Evolutionary conservation across 768 basidiomycete genomes (phyloP).

Genomic region (Pisolithus orientalis): DNA sequence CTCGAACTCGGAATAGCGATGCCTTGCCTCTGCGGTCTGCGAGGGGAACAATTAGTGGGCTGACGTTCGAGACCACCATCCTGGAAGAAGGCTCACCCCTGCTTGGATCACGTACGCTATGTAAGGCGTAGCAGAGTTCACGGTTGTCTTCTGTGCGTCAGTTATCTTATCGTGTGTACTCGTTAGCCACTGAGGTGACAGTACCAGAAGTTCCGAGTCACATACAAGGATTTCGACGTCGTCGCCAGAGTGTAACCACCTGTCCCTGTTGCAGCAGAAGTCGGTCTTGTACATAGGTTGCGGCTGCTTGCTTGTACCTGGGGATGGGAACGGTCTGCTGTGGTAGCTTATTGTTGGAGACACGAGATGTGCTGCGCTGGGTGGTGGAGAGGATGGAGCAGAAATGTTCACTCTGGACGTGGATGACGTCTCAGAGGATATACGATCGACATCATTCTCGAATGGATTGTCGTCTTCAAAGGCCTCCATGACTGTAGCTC

Average conservation of each 20-base stretch:
- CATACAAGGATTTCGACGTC: constrained; percentile 75
- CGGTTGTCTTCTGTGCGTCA: constrained; percentile 92
- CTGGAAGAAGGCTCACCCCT: constrained; percentile 50
- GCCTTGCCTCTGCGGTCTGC: constrained; percentile 75
- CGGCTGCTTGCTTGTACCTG: constrained; percentile 48
- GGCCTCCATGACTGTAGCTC: constrained; percentile 20
- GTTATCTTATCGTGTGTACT: constrained; percentile 56
- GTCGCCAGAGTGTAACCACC: constrained; percentile 74
- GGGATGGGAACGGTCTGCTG: constrained; percentile 45
- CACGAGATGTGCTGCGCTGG: constrained; percentile 36
- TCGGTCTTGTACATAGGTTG: constrained; percentile 61
- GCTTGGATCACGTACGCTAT: constrained; percentile 91
- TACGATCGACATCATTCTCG: constrained; percentile 36
- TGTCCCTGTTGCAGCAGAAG: constrained; percentile 72
- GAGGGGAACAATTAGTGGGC: constrained; percentile 6
- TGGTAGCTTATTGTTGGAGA: constrained; percentile 39
- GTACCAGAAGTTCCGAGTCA: constrained; percentile 7
- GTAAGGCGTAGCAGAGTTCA: constrained; percentile 84
- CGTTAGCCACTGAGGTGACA: constrained; percentile 5
- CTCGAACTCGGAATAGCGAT: constrained; percentile 97
- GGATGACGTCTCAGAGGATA: constrained; percentile 32
- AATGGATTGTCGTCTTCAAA: constrained; percentile 69
- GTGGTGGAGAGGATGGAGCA: constrained; percentile 54
- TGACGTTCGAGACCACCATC: constrained; percentile 1
- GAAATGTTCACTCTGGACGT: constrained; percentile 33